phyloP scores from a whole-genome alignment of 2,329 filamentous ascomycete species.

The Macrophomina pseudophaseolina region DNA sequence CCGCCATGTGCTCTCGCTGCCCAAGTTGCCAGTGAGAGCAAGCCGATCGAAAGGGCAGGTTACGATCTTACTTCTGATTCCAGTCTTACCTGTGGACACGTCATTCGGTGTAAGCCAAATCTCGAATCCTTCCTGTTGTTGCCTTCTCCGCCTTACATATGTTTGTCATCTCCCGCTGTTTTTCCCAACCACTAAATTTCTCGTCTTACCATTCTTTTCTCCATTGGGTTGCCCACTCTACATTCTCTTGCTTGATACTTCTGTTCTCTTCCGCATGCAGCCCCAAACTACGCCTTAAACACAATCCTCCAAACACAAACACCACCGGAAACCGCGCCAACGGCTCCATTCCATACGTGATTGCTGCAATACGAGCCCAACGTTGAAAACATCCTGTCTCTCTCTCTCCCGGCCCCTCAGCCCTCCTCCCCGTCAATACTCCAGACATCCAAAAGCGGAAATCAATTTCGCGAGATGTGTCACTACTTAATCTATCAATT shows the following conservation, averaged over 20 bases:
- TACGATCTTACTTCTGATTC: background rate
- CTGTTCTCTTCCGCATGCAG: background rate
- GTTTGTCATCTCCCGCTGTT: background rate
- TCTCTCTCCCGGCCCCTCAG: background rate
- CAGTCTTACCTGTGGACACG: slow-evolving; percentile 19
- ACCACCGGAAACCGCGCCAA: background rate
- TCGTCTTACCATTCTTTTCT: slow-evolving; percentile 2
- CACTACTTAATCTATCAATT: slow-evolving; percentile 24
- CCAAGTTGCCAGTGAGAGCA: background rate
- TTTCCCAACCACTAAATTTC: too few species aligned
- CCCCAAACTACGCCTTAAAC: background rate
- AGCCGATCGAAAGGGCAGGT: background rate
- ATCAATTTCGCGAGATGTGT: background rate
- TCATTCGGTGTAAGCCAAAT: slow-evolving; percentile 6
- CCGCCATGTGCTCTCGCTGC: slow-evolving; percentile 1
- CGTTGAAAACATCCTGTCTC: background rate
- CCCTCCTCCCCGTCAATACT: background rate
- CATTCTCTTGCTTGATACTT: slow-evolving; percentile 1
- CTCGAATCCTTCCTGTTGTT: background rate
- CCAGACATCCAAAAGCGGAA: background rate
- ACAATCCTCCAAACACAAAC: background rate
- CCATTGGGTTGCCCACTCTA: background rate
- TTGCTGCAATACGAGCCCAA: background rate
- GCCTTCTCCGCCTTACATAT: slow-evolving; percentile 3
- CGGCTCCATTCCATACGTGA: background rate